A percentile compares a stretch with the other conserved stretches of the same genome.
Conservation (phyloP, 306 rosid genomes). For the Acacia acuminata region DNA sequence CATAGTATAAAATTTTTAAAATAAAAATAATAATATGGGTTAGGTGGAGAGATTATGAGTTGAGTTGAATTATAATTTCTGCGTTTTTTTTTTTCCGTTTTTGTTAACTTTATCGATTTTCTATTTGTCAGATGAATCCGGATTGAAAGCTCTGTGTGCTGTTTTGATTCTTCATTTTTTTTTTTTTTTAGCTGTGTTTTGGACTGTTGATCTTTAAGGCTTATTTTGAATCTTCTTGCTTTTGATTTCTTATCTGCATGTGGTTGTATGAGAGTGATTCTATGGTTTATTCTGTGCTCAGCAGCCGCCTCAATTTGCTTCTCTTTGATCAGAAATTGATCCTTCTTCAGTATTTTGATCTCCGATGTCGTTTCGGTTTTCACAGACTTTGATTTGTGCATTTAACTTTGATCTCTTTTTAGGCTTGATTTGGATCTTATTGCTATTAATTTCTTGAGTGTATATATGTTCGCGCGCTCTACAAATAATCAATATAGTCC, state of each 20-base stretch:
- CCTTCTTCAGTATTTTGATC: background rate
- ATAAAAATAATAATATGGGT: too few relatives aligned
- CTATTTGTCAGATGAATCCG: constrained; percentile 1
- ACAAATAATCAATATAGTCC: too few relatives aligned
- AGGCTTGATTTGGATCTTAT: background rate
- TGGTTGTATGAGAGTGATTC: background rate
- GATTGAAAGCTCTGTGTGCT: background rate
- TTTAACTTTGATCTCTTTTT: background rate
- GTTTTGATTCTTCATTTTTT: constrained; percentile 17
- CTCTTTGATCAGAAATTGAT: constrained; percentile 10
- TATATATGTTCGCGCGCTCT: too few relatives aligned
- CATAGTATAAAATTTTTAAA: too few relatives aligned
- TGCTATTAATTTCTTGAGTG: background rate
- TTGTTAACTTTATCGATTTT: background rate
- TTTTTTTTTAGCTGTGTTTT: background rate
- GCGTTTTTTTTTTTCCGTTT: background rate
- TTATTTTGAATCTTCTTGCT: too few relatives aligned
- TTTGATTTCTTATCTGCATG: background rate
- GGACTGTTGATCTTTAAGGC: constrained; percentile 3
- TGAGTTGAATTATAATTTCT: too few relatives aligned
- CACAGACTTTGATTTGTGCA: background rate
- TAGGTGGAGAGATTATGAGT: too few relatives aligned
- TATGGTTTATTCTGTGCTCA: background rate
- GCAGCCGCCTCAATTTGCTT: background rate
- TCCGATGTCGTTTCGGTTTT: constrained; percentile 8